Conservation (phyloP, 73 alveolate species). For the Tetrahymena malaccensis region DNA sequence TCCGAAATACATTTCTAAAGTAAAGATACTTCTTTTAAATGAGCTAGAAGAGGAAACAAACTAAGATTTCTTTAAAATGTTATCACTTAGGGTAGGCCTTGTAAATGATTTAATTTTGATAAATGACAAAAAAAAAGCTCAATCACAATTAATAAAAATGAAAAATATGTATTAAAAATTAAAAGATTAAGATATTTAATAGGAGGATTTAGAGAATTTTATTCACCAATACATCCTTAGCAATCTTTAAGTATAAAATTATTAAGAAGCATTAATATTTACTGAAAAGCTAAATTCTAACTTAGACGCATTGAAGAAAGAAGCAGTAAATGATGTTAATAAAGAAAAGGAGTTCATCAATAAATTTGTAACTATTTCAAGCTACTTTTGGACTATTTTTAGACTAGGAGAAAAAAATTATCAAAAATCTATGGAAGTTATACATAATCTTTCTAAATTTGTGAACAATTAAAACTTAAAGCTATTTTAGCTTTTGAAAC, state of each 20-base stretch:
- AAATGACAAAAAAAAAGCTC: neutral
- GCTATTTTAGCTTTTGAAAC: neutral
- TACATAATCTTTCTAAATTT: neutral
- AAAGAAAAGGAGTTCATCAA: neutral
- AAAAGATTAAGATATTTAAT: neutral
- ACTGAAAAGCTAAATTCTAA: neutral
- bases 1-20: neutral
- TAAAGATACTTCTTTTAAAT: neutral
- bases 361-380: neutral
- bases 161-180: neutral
- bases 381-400: neutral
- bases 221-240: neutral
- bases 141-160: neutral
- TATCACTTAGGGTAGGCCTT: neutral
- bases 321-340: neutral
- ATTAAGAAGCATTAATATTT: neutral
- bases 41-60: neutral
- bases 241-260: neutral
- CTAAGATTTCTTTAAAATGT: neutral
- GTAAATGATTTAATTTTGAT: neutral
- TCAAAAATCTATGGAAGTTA: neutral
- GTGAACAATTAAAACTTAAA: neutral
- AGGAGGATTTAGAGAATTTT: neutral
- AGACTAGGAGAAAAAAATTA: neutral
- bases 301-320: neutral